A percentile compares a stretch with the other conserved stretches of the same genome.
Conservation (phyloP, 176 grass and related monocot genomes). For the Lolium multiflorum region DNA sequence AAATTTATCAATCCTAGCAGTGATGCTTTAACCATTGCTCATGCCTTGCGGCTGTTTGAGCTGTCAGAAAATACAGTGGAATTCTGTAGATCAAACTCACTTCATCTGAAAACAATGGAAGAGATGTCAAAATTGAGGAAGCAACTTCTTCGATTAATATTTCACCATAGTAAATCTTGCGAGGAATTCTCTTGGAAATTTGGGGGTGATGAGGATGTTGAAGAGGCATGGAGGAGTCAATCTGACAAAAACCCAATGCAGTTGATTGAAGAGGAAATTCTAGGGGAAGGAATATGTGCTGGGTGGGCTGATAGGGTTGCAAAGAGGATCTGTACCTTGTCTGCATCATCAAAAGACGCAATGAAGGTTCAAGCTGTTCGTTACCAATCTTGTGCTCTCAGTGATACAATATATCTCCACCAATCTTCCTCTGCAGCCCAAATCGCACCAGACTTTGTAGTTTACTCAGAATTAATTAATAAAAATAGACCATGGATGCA, state of each 20-base stretch:
- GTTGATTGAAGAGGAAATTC: slow-evolving; percentile 72
- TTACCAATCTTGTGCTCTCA: slow-evolving; percentile 67
- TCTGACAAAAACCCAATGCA: slow-evolving; percentile 58
- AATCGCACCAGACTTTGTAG: slow-evolving; percentile 79
- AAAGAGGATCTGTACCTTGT: slow-evolving; percentile 55
- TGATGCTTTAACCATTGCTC: slow-evolving; percentile 87
- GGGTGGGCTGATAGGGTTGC: slow-evolving; percentile 92
- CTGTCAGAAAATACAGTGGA: slow-evolving; percentile 59
- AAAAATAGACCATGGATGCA: slow-evolving; percentile 85
- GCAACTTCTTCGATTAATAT: slow-evolving; percentile 81
- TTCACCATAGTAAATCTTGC: slow-evolving; percentile 66
- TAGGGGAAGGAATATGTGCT: slow-evolving; percentile 80
- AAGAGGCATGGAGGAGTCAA: slow-evolving; percentile 67
- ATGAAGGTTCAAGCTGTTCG: slow-evolving; percentile 55
- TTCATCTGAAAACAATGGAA: slow-evolving; percentile 96
- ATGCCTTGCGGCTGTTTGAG: slow-evolving; percentile 79
- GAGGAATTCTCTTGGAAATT: slow-evolving; percentile 82
- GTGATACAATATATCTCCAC: slow-evolving; percentile 78
- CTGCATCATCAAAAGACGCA: slow-evolving; percentile 49
- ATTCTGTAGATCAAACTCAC: slow-evolving; percentile 80
- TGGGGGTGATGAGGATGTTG: slow-evolving; percentile 68
- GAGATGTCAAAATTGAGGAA: slow-evolving; percentile 98
- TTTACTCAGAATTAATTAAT: slow-evolving; percentile 85
- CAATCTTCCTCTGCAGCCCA: slow-evolving; percentile 73
- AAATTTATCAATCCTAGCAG: slow-evolving; percentile 73